Conservation (phyloP, 2,329 filamentous ascomycete species). For the Macrophomina tecta region DNA sequence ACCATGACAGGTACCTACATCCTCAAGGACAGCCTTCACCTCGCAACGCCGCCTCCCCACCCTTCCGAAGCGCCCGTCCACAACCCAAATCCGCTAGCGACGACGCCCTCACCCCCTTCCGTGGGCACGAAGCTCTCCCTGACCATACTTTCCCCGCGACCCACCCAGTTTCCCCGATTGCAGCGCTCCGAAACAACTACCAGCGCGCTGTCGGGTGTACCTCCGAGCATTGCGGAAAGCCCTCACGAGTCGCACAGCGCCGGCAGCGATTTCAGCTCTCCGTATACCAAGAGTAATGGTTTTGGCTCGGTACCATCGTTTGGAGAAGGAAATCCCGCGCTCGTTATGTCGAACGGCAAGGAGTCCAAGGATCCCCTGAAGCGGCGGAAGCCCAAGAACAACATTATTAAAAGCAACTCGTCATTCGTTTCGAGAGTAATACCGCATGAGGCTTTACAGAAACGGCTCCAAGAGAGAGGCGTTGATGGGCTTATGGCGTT, state of each 20-base stretch:
- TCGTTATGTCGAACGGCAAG: constrained; percentile 66
- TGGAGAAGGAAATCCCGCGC: constrained; percentile 81
- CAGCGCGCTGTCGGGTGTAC: constrained; percentile 49
- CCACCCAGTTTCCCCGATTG: constrained; percentile 49
- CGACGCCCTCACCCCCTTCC: constrained; percentile 81
- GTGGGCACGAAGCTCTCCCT: constrained; percentile 85
- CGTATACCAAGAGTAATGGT: constrained; percentile 25
- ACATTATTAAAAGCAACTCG: constrained; percentile 97
- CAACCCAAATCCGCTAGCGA: constrained; percentile 90
- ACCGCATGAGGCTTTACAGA: constrained; percentile 79
- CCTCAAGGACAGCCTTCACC: constrained; percentile 86
- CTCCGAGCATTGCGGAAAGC: constrained; percentile 54
- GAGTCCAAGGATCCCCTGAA: constrained; percentile 72
- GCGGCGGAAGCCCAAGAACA: constrained; percentile 93
- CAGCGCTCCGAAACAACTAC: constrained; percentile 49
- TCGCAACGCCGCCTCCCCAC: constrained; percentile 93
- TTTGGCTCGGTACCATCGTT: constrained; percentile 67
- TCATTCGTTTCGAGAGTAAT: constrained; percentile 98
- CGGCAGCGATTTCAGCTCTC: constrained; percentile 53
- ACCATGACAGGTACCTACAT: constrained; percentile 76
- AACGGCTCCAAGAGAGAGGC: constrained; percentile 79
- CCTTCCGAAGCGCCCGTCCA: constrained; percentile 87
- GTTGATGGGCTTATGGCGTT: constrained; percentile 86
- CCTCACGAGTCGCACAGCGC: constrained; percentile 52
- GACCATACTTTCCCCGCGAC: constrained; percentile 68